These are phyloP conservation scores for Schwanniomyces polymorphus DNA, from an alignment of 805 yeast genomes.

Conservation along the genomic window DNA sequence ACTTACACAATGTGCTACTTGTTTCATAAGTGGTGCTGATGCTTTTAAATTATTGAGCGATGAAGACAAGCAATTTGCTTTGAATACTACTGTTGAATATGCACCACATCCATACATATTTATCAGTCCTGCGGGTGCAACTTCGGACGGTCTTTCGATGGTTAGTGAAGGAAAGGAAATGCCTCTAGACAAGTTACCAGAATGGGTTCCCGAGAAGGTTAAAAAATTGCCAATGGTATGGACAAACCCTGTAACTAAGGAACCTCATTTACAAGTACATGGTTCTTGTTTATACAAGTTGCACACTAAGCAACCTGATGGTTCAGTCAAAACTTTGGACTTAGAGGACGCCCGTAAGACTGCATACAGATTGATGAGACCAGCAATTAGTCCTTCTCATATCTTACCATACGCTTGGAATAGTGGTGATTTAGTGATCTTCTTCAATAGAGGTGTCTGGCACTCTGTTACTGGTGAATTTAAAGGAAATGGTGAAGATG, in stretches of 20 bases:
- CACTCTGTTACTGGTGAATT: conserved; percentile 92
- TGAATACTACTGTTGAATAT: conserved; percentile 77
- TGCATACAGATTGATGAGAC: conserved; percentile 77
- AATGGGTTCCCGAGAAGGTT: conserved; percentile 78
- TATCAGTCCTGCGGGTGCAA: conserved; percentile 78
- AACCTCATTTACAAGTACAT: conserved; percentile 83
- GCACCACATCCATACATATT: conserved; percentile 93
- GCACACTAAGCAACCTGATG: conserved; percentile 54
- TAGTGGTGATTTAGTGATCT: conserved; percentile 81
- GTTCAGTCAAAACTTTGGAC: conserved; percentile 45
- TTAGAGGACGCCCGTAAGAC: conserved; percentile 73
- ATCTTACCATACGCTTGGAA: conserved; percentile 84
- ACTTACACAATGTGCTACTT: conserved; percentile 83
- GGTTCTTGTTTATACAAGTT: conserved; percentile 81
- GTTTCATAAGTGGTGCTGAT: conserved; percentile 80
- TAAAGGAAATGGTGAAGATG: conserved; percentile 57
- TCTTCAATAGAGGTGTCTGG: conserved; percentile 88
- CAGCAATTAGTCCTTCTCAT: conserved; percentile 71
- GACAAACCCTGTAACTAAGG: conserved; percentile 86
- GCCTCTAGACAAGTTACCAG: conserved; percentile 67
- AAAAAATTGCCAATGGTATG: conserved; percentile 84
- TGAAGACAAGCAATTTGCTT: conserved; percentile 73
- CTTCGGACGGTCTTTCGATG: conserved; percentile 85
- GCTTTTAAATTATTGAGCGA: conserved; percentile 68
- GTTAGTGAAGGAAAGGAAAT: conserved; percentile 75